Evolutionary conservation across 2,329 filamentous ascomycete species (phyloP), one percentile per base, ranked within the genome.

Genomic region (Dothistroma septosporum): DNA sequence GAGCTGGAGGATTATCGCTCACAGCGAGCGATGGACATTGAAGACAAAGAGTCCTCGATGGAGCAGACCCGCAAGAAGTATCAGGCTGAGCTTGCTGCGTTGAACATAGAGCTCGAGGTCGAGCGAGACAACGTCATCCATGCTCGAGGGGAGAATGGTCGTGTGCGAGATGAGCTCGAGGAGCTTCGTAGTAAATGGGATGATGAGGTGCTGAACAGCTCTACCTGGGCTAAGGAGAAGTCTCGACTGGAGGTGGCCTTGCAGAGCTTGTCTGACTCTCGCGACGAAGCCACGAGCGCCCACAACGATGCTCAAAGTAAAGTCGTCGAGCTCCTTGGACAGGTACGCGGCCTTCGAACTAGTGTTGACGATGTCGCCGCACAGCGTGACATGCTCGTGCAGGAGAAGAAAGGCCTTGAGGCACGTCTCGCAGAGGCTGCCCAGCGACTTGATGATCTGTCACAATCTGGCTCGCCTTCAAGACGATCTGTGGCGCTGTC

Each of bases 41-140:
- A 97, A 76, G 93, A 99, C 76, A 97, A 94, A 75, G 93, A 97
- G 76, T 88, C 88, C 10, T 94, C 90, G 67, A 90, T 97, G 85
- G 94, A 99, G 77, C 93, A 97, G 76, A 97, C 93, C 48, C 86
- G 93, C 71, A 94, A 93, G 82, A 99, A 97, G 81, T 99, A 97
- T 74, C 94, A 97, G 74, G 85, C 88, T 47, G 93, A 99, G 75
- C 91, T 97, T 73, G 89, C 91, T 16, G 89, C 89, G 4, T 80
- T 97, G 53, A 94, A 90, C 56, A 92, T 92, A 69, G 94, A 99
- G 76, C 85, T 99, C 28, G 93, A 97, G 73, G 84, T 96, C 63
- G 92, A 96, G 68, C 89, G 94, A 37, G 92, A 97, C 74, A 93
- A 95, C 82, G 82, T 89, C 80, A 77, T 97, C 79, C 83, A 93